phyloP scores from a whole-genome alignment of 108 stramenopile species.

The Nitzschia sp. region DNA sequence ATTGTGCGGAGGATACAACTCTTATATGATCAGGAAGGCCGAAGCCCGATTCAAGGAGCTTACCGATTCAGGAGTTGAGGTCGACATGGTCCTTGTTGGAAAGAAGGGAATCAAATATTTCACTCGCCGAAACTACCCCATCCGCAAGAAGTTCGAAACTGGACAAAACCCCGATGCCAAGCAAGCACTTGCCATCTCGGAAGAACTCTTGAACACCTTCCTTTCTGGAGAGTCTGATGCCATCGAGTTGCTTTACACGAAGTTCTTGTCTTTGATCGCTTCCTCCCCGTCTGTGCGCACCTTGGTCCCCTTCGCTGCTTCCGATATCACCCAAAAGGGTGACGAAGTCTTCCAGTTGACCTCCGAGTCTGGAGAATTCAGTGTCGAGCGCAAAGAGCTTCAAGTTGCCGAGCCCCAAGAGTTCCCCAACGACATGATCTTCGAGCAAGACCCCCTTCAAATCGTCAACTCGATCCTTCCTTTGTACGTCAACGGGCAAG shows the following conservation, averaged over 20 bases:
- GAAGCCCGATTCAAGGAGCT: slow-evolving; percentile 89
- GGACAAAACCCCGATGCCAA: slow-evolving; percentile 91
- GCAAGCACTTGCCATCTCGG: slow-evolving; percentile 89
- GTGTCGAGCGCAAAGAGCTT: slow-evolving; percentile 79
- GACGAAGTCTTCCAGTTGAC: slow-evolving; percentile 97
- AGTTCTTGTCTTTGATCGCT: slow-evolving; percentile 93
- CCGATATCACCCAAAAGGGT: slow-evolving; percentile 86
- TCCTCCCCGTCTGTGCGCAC: slow-evolving; percentile 89
- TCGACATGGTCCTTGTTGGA: slow-evolving; percentile 88
- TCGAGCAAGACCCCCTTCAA: slow-evolving; percentile 96
- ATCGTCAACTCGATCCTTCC: slow-evolving; percentile 97
- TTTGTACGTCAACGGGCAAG: slow-evolving; percentile 94
- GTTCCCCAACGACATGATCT: slow-evolving; percentile 95
- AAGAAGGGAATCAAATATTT: slow-evolving; percentile 93
- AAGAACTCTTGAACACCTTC: slow-evolving; percentile 89
- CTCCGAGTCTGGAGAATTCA: slow-evolving; percentile 79
- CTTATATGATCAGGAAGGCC: slow-evolving; percentile 95
- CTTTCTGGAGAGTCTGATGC: slow-evolving; percentile 93
- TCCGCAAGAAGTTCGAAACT: slow-evolving; percentile 78
- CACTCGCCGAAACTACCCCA: slow-evolving; percentile 72
- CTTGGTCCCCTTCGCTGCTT: slow-evolving; percentile 94
- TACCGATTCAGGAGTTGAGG: slow-evolving; percentile 75
- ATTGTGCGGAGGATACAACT: slow-evolving; percentile 97
- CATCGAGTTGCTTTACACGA: slow-evolving; percentile 96
- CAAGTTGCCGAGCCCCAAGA: slow-evolving; percentile 83